phyloP scores from a whole-genome alignment of 2,329 filamentous ascomycete species.

The Fusarium concolor region DNA sequence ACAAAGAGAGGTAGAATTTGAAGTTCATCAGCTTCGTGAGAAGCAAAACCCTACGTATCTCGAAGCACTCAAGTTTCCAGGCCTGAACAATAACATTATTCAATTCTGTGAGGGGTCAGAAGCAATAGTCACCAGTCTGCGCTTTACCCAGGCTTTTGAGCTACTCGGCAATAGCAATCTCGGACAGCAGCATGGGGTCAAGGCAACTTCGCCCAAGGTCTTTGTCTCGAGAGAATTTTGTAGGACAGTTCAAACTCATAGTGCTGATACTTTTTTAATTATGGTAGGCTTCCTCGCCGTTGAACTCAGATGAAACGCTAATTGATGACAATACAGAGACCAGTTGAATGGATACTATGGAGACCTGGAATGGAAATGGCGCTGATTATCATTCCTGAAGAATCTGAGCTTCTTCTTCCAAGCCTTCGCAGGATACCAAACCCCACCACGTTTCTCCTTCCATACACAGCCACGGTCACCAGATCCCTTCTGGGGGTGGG shows the following conservation, averaged over 20 bases:
- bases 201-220: neutral
- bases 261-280: neutral
- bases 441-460: neutral
- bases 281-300: neutral
- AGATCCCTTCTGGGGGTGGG: neutral
- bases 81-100: constrained; percentile 52
- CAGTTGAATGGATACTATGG: constrained; percentile 8
- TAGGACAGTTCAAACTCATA: neutral
- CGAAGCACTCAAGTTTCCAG: constrained; percentile 55
- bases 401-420: constrained; percentile 8
- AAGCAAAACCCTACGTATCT: constrained; percentile 60
- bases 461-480: neutral
- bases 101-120: neutral
- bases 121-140: too few relatives aligned
- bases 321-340: neutral
- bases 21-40: constrained; percentile 68
- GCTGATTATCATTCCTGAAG: neutral
- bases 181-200: neutral
- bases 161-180: neutral
- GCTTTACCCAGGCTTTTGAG: neutral
- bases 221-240: neutral
- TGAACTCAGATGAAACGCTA: neutral
- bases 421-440: neutral
- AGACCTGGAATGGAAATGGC: neutral
- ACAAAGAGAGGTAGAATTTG: constrained; percentile 69